phyloP scores from a whole-genome alignment of 2,329 filamentous ascomycete genomes.

The Trichoderma lentiforme region DNA sequence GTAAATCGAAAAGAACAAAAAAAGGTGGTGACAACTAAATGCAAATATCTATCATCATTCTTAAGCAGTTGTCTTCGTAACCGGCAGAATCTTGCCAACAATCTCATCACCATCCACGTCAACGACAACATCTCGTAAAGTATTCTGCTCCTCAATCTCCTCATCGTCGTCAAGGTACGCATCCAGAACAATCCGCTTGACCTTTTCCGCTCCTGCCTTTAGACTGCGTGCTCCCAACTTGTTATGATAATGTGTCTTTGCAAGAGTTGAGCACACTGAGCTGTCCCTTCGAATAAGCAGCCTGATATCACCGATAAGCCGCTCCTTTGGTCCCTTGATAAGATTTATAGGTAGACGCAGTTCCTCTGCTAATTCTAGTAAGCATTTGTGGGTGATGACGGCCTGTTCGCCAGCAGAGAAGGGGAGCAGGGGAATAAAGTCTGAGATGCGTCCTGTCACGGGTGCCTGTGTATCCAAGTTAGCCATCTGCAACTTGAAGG shows the following conservation, averaged over 20 bases:
- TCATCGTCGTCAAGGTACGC: slow-evolving; percentile 11
- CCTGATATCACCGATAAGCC: slow-evolving; percentile 9
- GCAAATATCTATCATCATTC: neutral
- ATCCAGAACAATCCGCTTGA: slow-evolving; percentile 13
- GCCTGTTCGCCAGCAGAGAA: slow-evolving; percentile 15
- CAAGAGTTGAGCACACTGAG: neutral
- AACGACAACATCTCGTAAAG: neutral
- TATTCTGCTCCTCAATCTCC: neutral
- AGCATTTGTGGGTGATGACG: slow-evolving; percentile 17
- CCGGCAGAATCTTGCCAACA: neutral
- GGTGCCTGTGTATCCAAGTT: neutral
- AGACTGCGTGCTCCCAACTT: slow-evolving; percentile 13
- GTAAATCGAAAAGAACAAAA: neutral
- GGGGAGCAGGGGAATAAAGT: slow-evolving; percentile 13
- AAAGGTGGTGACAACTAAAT: neutral
- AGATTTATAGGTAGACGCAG: slow-evolving; percentile 1
- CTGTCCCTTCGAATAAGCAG: neutral
- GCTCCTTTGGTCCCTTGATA: neutral
- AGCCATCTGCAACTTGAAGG: neutral
- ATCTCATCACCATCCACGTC: slow-evolving; percentile 4
- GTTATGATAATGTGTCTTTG: slow-evolving; percentile 2
- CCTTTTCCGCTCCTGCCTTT: neutral
- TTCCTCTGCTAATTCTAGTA: slow-evolving; percentile 3
- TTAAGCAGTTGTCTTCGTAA: too few relatives aligned
- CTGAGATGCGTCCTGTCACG: slow-evolving; percentile 13